Evolutionary conservation across 805 yeast genomes (phyloP).

Genomic region (Candida chilensis): DNA sequence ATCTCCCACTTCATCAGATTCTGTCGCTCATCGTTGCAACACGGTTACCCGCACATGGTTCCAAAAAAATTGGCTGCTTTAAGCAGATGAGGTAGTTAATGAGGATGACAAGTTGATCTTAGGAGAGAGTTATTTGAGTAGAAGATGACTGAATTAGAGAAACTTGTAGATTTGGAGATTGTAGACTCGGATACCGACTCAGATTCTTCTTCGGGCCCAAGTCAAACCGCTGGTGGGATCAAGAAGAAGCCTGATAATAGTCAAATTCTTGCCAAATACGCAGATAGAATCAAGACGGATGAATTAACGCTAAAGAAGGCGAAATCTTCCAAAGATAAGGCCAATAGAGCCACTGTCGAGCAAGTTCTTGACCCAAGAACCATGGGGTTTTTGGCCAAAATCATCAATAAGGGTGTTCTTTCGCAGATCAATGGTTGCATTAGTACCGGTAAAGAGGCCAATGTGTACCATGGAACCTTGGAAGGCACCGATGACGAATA

Average conservation of each 20-base stretch:
- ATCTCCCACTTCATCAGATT: too few relatives aligned
- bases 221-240: slow-evolving; percentile 4
- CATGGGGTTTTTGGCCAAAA: slow-evolving; percentile 66
- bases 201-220: slow-evolving; percentile 5
- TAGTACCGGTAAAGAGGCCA: slow-evolving; percentile 98
- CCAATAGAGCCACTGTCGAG: slow-evolving; percentile 94
- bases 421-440: slow-evolving; percentile 88
- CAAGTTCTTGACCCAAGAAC: slow-evolving; percentile 96
- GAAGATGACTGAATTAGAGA: too few relatives aligned
- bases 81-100: too few relatives aligned
- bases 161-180: too few relatives aligned
- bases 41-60: too few relatives aligned
- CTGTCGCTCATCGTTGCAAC: too few relatives aligned
- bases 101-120: too few relatives aligned
- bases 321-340: slow-evolving; percentile 64
- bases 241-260: slow-evolving; percentile 23
- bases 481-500: slow-evolving; percentile 41
- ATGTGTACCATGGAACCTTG: slow-evolving; percentile 76
- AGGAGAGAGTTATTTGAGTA: too few relatives aligned
- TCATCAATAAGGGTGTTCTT: slow-evolving; percentile 77
- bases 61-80: too few relatives aligned
- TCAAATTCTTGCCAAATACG: slow-evolving; percentile 50
- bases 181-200: slow-evolving; percentile 5
- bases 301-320: slow-evolving; percentile 45
- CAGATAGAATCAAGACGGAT: slow-evolving; percentile 57